Conservation (phyloP, 352 stramenopile species). For the Phytophthora foliorum region DNA sequence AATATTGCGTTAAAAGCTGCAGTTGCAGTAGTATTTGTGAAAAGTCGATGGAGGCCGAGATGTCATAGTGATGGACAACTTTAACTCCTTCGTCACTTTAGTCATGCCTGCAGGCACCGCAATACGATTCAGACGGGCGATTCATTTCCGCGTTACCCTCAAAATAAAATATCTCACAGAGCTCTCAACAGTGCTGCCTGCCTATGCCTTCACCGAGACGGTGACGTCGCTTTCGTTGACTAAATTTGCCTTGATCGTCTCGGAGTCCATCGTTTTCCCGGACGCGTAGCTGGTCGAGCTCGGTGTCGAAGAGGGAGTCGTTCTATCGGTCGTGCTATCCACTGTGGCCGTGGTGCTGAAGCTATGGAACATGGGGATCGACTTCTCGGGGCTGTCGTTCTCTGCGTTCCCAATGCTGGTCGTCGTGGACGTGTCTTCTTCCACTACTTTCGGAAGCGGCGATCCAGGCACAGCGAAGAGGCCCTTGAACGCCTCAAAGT, state of each 20-base stretch:
- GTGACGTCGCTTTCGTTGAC: conserved; percentile 26
- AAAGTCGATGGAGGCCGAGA: too few species aligned
- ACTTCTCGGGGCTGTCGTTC: conserved; percentile 35
- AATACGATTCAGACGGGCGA: not conserved
- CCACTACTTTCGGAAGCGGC: conserved; percentile 47
- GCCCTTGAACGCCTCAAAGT: conserved; percentile 92
- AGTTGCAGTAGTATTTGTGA: too few species aligned
- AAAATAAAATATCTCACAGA: conserved; percentile 31
- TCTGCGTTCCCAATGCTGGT: conserved; percentile 18
- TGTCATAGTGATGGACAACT: too few species aligned
- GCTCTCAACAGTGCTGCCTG: not conserved
- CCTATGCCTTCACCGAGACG: conserved; percentile 25
- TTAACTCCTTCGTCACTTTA: too few species aligned
- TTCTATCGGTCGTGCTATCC: conserved; percentile 29
- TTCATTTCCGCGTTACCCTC: conserved; percentile 11
- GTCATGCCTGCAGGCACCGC: too few species aligned
- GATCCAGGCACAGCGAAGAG: conserved; percentile 58
- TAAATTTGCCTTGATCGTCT: conserved; percentile 19
- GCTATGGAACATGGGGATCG: conserved; percentile 28
- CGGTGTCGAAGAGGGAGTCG: conserved; percentile 24
- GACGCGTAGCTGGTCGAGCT: conserved; percentile 18
- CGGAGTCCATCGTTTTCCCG: conserved; percentile 16
- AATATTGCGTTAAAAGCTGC: too few species aligned
- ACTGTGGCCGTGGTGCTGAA: conserved; percentile 24
- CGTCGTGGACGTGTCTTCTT: conserved; percentile 40